Evolutionary conservation across 2,329 filamentous ascomycete species (phyloP), one percentile per base, ranked within the genome.

Genomic region (Penicillium digitatum): DNA sequence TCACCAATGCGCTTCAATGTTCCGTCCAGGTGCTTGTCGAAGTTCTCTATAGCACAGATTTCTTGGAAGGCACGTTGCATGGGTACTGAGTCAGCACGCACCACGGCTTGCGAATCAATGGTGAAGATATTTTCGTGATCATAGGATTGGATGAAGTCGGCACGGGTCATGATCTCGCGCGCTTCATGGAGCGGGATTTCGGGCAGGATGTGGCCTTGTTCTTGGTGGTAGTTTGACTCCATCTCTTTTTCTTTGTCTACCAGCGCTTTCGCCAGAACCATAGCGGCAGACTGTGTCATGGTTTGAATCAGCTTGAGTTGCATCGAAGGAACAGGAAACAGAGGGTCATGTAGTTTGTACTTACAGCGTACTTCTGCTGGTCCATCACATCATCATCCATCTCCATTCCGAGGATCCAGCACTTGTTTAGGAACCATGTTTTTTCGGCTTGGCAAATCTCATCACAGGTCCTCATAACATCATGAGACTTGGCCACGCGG

Each of bases 301-400:
- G 24, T 39, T 69, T 57, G 3, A 65, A 61, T 54, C 49, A 63
- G 44, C 18, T 38, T 29, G 27, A 18, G 45, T 24, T 10, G 52
- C 48, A 44, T 20, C 27, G 44, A 16, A 44, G 18, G 1, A n/a
- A 34, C 24, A 14, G 7, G 55, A 20, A 10, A 12, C 24, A 32
- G 27, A 14, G 11, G 22, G 12, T n/a, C 5, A 5, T 4, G 22
- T 22, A 24, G 11, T 9, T 20, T 45, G 37, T 31, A 82, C 86
- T 75, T 78, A 90, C 88, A 43, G 92, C 90, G 79, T 90, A 96
- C 72, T 97, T 96, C 70, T 97, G 91, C 73, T 96, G 89, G 68
- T 96, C 90, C 87, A 97, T 97, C 63, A 96, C 94, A 69, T 99
- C 94, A 73, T 97, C 94, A 64, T 97, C 94, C 87, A 88, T 91